These are phyloP conservation scores for Fusarium foetens DNA, from an alignment of 2,329 filamentous ascomycete genomes.

Conservation along the genomic window DNA sequence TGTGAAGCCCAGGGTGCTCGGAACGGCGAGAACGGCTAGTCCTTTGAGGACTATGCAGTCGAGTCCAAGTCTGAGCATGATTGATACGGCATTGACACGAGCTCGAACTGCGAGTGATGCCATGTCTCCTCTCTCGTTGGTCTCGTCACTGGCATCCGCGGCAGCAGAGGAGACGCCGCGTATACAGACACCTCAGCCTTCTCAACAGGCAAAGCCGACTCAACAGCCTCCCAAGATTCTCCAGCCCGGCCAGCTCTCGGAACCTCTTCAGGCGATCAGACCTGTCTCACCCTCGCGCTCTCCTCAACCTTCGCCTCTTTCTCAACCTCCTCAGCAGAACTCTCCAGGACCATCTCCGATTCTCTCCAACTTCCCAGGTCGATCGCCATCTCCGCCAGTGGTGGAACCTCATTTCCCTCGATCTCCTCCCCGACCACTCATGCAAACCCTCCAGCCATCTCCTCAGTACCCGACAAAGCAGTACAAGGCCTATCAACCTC, in stretches of 20 bases:
- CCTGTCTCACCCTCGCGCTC: conserved; percentile 32
- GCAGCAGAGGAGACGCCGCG: conserved; percentile 25
- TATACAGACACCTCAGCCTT: conserved; percentile 27
- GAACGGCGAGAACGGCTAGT: conserved; percentile 37
- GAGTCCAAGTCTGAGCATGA: conserved; percentile 37
- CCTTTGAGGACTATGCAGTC: conserved; percentile 42
- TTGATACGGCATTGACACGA: conserved; percentile 33
- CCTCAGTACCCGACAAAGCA: conserved; percentile 18
- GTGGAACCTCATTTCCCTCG: conserved; percentile 5
- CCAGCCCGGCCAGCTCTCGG: conserved; percentile 28
- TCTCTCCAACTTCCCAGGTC: conserved; percentile 16
- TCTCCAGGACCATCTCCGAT: conserved; percentile 29
- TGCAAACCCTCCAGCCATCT: conserved; percentile 9
- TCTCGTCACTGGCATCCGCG: conserved; percentile 22
- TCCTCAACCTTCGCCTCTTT: conserved; percentile 32
- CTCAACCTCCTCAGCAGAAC: conserved; percentile 31
- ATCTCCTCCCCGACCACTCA: conserved; percentile 1
- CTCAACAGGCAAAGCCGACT: conserved; percentile 17
- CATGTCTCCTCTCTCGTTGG: conserved; percentile 36
- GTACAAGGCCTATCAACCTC: conserved; percentile 33
- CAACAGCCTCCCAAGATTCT: conserved; percentile 28
- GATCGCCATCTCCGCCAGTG: neutral
- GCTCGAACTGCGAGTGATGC: conserved; percentile 40
- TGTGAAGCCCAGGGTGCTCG: conserved; percentile 26
- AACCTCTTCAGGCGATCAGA: conserved; percentile 16